phyloP scores from a whole-genome alignment of 1,139 yeast genomes.

The Kodamaea sp. region DNA sequence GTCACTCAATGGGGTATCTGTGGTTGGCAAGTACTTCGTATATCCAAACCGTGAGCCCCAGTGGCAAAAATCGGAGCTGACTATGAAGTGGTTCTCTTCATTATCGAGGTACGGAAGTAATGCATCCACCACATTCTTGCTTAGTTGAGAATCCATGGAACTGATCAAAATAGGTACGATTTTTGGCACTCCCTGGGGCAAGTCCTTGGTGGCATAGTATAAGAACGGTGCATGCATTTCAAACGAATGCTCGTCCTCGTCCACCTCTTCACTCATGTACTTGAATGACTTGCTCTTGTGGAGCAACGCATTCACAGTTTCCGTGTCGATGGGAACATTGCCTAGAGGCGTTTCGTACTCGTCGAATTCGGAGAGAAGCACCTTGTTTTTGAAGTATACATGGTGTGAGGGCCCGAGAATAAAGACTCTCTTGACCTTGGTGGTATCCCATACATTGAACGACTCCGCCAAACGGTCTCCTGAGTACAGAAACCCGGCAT shows the following conservation, averaged over 20 bases:
- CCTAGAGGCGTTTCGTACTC: constrained; percentile 84
- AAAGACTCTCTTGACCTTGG: constrained; percentile 62
- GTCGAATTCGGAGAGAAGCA: constrained; percentile 55
- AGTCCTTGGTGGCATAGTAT: constrained; percentile 43
- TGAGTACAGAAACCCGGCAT: constrained; percentile 89
- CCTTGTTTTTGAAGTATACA: constrained; percentile 68
- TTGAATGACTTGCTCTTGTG: constrained; percentile 41
- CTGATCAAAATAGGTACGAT: constrained; percentile 85
- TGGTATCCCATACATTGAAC: constrained; percentile 68
- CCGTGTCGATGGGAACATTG: constrained; percentile 61
- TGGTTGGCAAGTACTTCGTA: constrained; percentile 49
- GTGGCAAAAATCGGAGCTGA: constrained; percentile 93
- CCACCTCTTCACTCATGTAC: constrained; percentile 60
- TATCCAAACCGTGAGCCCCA: constrained; percentile 88
- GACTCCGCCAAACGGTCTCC: constrained; percentile 80
- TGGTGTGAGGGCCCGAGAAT: constrained; percentile 94
- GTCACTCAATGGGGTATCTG: background rate
- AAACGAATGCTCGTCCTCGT: constrained; percentile 87
- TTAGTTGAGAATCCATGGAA: constrained; percentile 50
- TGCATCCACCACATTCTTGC: constrained; percentile 45
- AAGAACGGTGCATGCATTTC: constrained; percentile 93
- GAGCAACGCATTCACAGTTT: constrained; percentile 36
- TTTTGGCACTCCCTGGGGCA: constrained; percentile 44
- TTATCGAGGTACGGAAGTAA: constrained; percentile 59
- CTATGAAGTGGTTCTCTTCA: constrained; percentile 64